Evolutionary conservation across 2,329 filamentous ascomycete species (phyloP), one percentile per base, ranked within the genome.

Genomic region (Paraphoma sp.): DNA sequence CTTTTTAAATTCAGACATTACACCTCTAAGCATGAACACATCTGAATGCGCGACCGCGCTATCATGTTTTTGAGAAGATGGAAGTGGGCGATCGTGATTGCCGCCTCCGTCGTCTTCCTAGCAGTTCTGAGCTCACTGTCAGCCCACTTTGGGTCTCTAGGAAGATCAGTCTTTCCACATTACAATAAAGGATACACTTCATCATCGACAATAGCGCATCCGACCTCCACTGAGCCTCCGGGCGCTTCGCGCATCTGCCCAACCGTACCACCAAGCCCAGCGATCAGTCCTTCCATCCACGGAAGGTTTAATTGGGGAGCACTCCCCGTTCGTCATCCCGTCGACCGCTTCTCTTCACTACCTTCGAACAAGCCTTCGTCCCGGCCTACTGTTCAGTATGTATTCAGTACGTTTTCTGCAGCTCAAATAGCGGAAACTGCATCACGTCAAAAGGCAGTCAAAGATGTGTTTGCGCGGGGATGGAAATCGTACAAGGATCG

Each of bases 401-500:
- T 29, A 6, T 59, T 63, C 42, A 30, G 17, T 16, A 16, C 53
- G 43, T 33, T 45, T 4, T 53, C 56, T 3, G 30, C 28, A 41
- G 52, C 48, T 5, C 29, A 17, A 11, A 52, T 47, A 17, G 16
- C 29, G 2, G n/a, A 38, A 30, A 55, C 23, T 17, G 46, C 23
- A 16, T 28, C 30, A 1, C 86, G 90, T 49, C 83, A 67, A 48
- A 49, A 64, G 10, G 71, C 68, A 10, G 73, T 78, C 9, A 70
- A 69, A 48, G 61, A 70, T 7, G 61, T 60, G n/a, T 77, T 78
- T 54, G 36, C 65, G 49, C 65, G 71, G 51, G 68, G 72, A 10
- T 78, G 83, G 80, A 70, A 77, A 11, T 78, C 80, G n/a, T 87
- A 87, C 70, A 82, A 78, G 58, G 67, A 76, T 31, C 69, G 79